These are phyloP conservation scores for Skeletonema potamos DNA, from an alignment of 108 stramenopile genomes.

Conservation along the genomic window DNA sequence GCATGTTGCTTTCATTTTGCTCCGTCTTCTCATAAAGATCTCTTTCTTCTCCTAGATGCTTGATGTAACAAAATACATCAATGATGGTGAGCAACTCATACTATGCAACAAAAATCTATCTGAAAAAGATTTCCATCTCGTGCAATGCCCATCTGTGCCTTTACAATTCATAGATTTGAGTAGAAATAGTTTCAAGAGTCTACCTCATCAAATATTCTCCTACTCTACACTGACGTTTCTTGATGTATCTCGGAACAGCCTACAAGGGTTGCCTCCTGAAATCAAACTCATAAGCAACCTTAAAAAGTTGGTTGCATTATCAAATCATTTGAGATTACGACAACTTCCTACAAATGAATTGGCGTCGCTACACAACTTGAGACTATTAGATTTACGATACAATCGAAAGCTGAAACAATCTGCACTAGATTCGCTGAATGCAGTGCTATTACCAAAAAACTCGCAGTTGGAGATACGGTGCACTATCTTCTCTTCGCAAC, in stretches of 20 bases:
- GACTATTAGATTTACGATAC: conserved; percentile 51
- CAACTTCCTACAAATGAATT: conserved; percentile 36
- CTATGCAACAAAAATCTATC: not conserved
- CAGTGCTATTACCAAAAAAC: conserved; percentile 11
- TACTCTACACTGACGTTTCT: conserved; percentile 23
- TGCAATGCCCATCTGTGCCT: not conserved
- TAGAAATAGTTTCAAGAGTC: conserved; percentile 32
- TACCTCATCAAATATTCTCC: conserved; percentile 35
- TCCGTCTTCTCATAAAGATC: not conserved
- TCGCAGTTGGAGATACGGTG: conserved; percentile 27
- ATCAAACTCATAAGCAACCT: conserved; percentile 38
- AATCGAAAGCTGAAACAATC: conserved; percentile 53
- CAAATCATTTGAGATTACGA: conserved; percentile 48
- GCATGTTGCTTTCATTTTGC: not conserved
- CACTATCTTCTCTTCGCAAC: conserved; percentile 9
- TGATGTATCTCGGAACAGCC: conserved; percentile 48
- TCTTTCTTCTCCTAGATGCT: not conserved
- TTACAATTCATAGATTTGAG: conserved; percentile 37
- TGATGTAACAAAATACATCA: not conserved
- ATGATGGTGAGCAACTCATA: not conserved
- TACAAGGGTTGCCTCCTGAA: conserved; percentile 39
- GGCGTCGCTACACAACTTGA: conserved; percentile 35
- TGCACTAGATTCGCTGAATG: conserved; percentile 20
- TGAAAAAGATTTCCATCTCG: not conserved
- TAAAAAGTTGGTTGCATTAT: conserved; percentile 30